Base-by-base conservation (phyloP, 2,329 filamentous ascomycete genomes). In the Microsporum audouinii region DNA sequence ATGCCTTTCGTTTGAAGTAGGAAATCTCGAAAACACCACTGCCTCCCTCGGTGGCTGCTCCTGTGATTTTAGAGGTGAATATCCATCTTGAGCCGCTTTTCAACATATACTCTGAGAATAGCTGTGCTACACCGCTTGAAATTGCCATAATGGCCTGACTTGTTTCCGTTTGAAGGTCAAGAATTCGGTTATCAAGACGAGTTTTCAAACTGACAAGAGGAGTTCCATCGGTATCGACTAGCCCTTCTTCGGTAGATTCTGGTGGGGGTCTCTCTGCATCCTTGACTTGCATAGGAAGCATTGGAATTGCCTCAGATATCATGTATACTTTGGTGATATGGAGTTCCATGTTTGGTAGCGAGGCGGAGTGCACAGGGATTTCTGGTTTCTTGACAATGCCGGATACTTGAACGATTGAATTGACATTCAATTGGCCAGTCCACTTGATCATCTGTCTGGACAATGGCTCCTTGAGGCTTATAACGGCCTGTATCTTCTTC, bases 391-490 rank as follows among this genome's bases (percentile, higher is more conserved):
- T 83, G 59, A 97, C 86, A 36, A 81, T 78, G 66, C 88, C 94
- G 70, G 95, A 88, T 63, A 96, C 85, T 45, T 86, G 78, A 31
- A 96, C 85, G 68, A 88, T 91, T 67, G 87, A 90, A 79, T 96
- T 92, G 53, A 87, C 80, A 70, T 84, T 87, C 66, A 96, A 77
- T 49, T 79, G 82, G 56, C 83, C 84, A 57, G 88, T 85, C 84
- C 88, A 97, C 78, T 97, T 97, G 72, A 96, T 89, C 92, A 97
- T 97, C 75, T 89, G 90, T 72, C 86, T 87, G 64, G 84, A 88
- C 41, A 91, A 82, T 57, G 77, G 82, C 64, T 72, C 76, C 39
- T 80, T 84, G 69, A 90, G 84, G 71, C 79, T 76, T 69, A 83
- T 83, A 57, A 96, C 87, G 58, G 87, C 90, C 78, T 96, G 91